Percentiles rank a stretch among this genome's conserved stretches.
phyloP scores from a whole-genome alignment of 2,329 filamentous ascomycete genomes.

The Zasmidium angulare region DNA sequence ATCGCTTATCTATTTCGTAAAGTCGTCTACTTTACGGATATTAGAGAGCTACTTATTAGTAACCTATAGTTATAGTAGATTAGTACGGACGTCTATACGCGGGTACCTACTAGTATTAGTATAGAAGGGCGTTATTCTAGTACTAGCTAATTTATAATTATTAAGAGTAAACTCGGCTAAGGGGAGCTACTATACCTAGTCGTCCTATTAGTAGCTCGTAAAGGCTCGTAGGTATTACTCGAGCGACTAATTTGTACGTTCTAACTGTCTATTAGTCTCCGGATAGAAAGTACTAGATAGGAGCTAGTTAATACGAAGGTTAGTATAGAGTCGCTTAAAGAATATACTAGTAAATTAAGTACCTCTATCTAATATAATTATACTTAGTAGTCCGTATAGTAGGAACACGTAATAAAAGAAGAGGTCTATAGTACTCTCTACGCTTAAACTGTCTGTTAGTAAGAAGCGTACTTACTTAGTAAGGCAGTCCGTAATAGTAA shows the following conservation, averaged over 20 bases:
- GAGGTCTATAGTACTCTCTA: background rate
- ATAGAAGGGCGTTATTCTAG: background rate
- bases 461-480: background rate
- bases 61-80: background rate
- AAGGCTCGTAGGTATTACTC: background rate
- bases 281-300: background rate
- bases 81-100: background rate
- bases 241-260: background rate
- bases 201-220: background rate
- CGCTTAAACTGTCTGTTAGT: background rate
- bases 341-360: background rate
- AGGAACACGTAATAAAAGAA: background rate
- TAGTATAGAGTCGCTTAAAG: background rate
- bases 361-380: background rate
- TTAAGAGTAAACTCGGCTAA: background rate
- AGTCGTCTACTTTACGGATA: background rate
- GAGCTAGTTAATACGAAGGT: background rate
- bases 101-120: background rate
- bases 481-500: background rate
- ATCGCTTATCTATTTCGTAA: background rate
- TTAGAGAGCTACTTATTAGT: background rate
- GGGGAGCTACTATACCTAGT: background rate
- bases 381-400: background rate
- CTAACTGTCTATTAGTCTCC: background rate
- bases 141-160: background rate